Evolutionary conservation across 805 yeast genomes (phyloP).

Genomic region (Metschnikowia orientalis): DNA sequence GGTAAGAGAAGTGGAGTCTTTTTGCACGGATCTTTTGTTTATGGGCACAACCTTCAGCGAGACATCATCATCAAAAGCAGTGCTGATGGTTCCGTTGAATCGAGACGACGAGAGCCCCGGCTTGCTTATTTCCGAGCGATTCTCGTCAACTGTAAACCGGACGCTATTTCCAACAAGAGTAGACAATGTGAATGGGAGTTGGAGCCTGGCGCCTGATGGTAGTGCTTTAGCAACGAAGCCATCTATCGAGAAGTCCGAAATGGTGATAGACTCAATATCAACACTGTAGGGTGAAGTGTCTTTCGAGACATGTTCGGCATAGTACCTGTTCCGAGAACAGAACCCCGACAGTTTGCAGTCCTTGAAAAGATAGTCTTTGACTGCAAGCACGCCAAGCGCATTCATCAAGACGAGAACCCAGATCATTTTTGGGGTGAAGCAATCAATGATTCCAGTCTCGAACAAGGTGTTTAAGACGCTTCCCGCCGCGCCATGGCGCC

Average conservation of each 20-base stretch:
- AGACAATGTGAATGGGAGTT: slow-evolving; percentile 56
- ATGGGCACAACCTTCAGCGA: not conserved
- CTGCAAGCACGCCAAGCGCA: slow-evolving; percentile 24
- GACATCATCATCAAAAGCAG: slow-evolving; percentile 11
- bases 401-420: slow-evolving; percentile 2
- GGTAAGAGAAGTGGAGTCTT: slow-evolving; percentile 13
- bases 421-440: no score
- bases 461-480: no score
- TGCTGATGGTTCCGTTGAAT: slow-evolving; percentile 30
- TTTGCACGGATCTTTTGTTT: slow-evolving; percentile 4
- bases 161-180: slow-evolving; percentile 54
- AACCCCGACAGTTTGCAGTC: slow-evolving; percentile 79
- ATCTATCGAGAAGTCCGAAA: slow-evolving; percentile 27
- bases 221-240: slow-evolving; percentile 46
- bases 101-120: slow-evolving; percentile 52
- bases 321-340: slow-evolving; percentile 74
- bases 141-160: slow-evolving; percentile 66
- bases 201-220: slow-evolving; percentile 15
- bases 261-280: slow-evolving; percentile 18
- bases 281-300: slow-evolving; percentile 23
- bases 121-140: slow-evolving; percentile 27
- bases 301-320: slow-evolving; percentile 32
- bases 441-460: no score
- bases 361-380: slow-evolving; percentile 67
- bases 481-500: no score